Evolutionary conservation across 2,329 filamentous ascomycete species (phyloP), one percentile per base, ranked within the genome.

Genomic region (Neofusicoccum laricinum): DNA sequence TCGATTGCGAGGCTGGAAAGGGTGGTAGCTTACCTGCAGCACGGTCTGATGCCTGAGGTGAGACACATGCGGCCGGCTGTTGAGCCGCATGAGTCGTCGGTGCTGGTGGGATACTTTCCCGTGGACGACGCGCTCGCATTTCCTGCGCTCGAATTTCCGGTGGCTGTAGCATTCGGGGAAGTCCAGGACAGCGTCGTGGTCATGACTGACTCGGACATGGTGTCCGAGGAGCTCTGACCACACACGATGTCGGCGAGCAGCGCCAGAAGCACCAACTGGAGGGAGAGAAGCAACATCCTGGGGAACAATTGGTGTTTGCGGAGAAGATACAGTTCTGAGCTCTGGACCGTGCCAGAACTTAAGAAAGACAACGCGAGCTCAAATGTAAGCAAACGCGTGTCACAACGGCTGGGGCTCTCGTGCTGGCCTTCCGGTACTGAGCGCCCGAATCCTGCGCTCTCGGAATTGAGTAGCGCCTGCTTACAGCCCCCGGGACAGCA

Each of bases 141-240:
- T 0, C 21, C 32, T 4, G 32, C 19, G 14, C 19, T 10, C 14
- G 25, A 51, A 30, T 30, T 30, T 6, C 36, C 36, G 36, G 55
- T 46, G 25, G 55, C 55, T 2, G 43, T 61, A 17, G 41, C 12
- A 25, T 32, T 41, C 25, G 25, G 25, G 17, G 36, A 25, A n/a
- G 38, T 43, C 61, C 61, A 63, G 10, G 61, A 55, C 11, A 63
- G 38, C 14, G 61, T 63, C 14, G 30, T 55, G 49, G 19, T 55
- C 1, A 36, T 17, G n/a, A 12, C 6, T 1, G 21, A 34, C 3
- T 30, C 48, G 14, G 25, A n/a, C 10, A 7, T 34, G 2, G 48
- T 50, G 6, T 38, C 36, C 2, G 11, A 12, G 11, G 14, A 12
- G 36, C 36, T 38, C 10, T 38, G 36, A 15, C 36, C 14, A 15